These are phyloP conservation scores for Picea engelmannii DNA, from an alignment of 83 land plant species.

Conservation along the genomic window DNA sequence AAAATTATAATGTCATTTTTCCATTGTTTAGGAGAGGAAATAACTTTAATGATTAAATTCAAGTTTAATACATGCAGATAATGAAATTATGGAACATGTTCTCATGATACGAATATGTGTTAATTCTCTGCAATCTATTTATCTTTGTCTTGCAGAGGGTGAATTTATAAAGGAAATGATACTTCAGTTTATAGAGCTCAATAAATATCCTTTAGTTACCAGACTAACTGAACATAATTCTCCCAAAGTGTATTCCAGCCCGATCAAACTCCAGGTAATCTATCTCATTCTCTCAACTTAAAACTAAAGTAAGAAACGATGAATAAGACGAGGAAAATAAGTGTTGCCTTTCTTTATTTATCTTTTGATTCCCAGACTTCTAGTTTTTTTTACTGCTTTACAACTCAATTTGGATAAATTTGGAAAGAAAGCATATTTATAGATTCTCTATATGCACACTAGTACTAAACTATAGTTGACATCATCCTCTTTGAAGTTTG, in stretches of 20 bases:
- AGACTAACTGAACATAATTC: conserved; percentile 60
- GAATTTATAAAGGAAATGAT: conserved; percentile 39
- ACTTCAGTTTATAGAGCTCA: conserved; percentile 60
- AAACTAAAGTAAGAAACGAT: neutral
- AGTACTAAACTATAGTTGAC: neutral
- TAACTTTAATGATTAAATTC: neutral
- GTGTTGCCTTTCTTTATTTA: neutral
- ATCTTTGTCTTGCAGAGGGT: conserved; percentile 46
- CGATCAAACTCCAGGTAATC: conserved; percentile 69
- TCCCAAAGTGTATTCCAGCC: conserved; percentile 60
- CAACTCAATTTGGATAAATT: neutral
- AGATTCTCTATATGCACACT: neutral
- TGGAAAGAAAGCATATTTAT: neutral
- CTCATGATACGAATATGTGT: no score
- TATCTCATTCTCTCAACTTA: neutral
- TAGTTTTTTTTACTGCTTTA: neutral
- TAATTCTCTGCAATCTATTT: neutral
- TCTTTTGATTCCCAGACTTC: neutral
- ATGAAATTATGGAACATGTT: no score
- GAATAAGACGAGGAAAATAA: neutral
- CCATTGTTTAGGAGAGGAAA: neutral
- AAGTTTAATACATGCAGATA: neutral
- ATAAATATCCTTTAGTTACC: conserved; percentile 82
- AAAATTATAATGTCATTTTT: no score
- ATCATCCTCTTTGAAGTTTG: neutral